Conservation (phyloP, 2,329 filamentous ascomycete genomes). For the Colletotrichum euphorbiae region DNA sequence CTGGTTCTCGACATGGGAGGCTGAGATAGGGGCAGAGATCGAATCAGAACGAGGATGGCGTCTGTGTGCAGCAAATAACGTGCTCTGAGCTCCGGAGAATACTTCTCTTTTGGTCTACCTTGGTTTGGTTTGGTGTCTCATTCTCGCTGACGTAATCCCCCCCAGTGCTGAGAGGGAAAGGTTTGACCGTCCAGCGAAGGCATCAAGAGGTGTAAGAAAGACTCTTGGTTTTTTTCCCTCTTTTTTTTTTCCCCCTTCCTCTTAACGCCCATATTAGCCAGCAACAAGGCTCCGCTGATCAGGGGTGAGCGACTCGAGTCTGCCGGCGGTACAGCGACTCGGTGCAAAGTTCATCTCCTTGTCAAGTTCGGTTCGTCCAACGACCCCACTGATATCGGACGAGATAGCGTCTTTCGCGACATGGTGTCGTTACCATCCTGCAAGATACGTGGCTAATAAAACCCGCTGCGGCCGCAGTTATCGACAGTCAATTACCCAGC, state of each 20-base stretch:
- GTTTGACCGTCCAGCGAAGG: not conserved
- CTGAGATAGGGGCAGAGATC: conserved; percentile 25
- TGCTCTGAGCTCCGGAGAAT: conserved; percentile 30
- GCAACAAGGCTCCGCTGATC: not conserved
- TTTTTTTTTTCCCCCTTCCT: too few relatives aligned
- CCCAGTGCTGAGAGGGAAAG: not conserved
- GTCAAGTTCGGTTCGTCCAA: not conserved
- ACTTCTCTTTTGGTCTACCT: conserved; percentile 25
- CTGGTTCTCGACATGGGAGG: conserved; percentile 1
- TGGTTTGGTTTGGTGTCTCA: not conserved
- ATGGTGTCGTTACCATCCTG: not conserved
- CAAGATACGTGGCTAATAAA: conserved; percentile 27
- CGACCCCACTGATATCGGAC: conserved; percentile 11
- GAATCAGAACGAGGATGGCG: conserved; percentile 22
- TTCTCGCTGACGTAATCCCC: not conserved
- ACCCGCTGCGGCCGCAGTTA: conserved; percentile 5
- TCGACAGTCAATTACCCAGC: not conserved
- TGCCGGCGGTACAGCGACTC: too few relatives aligned
- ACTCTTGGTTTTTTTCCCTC: not conserved
- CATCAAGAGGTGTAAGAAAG: not conserved
- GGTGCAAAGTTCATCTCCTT: conserved; percentile 4
- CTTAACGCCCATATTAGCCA: not conserved
- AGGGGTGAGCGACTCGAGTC: too few relatives aligned
- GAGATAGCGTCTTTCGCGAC: not conserved
- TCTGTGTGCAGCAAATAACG: conserved; percentile 32